These are phyloP conservation scores for Buxus sempervirens DNA, from an alignment of 164 flowering plant genomes.

Conservation along the genomic window DNA sequence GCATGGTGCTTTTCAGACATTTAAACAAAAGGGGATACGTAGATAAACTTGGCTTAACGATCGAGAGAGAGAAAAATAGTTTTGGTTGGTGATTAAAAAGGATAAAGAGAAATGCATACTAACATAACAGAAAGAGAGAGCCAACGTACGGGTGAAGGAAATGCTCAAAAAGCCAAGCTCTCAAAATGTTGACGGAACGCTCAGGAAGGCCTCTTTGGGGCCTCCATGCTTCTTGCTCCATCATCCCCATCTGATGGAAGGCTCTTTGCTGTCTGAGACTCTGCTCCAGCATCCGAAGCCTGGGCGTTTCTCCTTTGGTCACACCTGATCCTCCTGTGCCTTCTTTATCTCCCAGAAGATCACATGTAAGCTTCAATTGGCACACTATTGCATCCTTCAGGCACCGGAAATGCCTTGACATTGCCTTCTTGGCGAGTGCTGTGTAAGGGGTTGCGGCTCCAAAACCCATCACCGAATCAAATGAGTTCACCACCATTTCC, in stretches of 20 bases:
- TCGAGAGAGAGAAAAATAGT: neutral
- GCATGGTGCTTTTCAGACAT: constrained; percentile 5
- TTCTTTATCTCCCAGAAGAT: constrained; percentile 86
- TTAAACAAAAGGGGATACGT: neutral
- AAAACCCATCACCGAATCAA: constrained; percentile 86
- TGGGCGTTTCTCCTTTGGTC: constrained; percentile 95
- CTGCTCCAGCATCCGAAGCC: constrained; percentile 79
- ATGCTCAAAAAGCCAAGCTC: constrained; percentile 99
- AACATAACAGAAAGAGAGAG: neutral
- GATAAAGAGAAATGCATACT: no score
- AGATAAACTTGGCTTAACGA: neutral
- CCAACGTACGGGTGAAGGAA: constrained; percentile 93
- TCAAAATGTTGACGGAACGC: constrained; percentile 82
- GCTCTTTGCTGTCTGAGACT: constrained; percentile 87
- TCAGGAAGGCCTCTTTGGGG: constrained; percentile 97
- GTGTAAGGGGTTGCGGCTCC: constrained; percentile 94
- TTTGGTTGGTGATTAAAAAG: neutral
- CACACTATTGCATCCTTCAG: constrained; percentile 77
- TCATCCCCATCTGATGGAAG: constrained; percentile 88
- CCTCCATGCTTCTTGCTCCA: constrained; percentile 98
- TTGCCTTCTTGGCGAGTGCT: constrained; percentile 86
- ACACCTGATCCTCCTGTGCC: constrained; percentile 47
- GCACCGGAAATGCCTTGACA: constrained; percentile 95
- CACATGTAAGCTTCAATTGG: constrained; percentile 76
- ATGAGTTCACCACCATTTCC: constrained; percentile 95